Base-by-base conservation (phyloP, 768 basidiomycete species). In the Lentinus brumalis region DNA sequence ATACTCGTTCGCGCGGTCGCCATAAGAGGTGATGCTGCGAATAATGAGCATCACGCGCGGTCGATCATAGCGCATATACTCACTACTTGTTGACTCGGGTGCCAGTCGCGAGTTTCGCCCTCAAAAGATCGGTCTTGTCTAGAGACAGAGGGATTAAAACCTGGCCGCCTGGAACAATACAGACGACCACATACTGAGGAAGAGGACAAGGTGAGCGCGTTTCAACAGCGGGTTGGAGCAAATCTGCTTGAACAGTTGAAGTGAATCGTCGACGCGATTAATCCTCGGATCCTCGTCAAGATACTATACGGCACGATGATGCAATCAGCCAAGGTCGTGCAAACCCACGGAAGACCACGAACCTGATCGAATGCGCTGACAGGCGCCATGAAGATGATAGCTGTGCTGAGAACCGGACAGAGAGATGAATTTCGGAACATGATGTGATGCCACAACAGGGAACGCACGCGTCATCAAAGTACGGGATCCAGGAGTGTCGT, bases 291-390 rank as follows among this genome's bases (percentile, higher is more conserved):
- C 92, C 77, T 94, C 92, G 70, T 93, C 89, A 26, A 94, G 79
- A 72, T 92, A 93, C 91, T 94, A 26, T 11, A 26, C 14, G 46
- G 29, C 21, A 18, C 6, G 10, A 5, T 21, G 60, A 50, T 62
- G 40, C 7, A 26, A 49, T 61, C 35, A 61, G 63, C 14, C n/a
- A 15, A 5, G 35, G 4, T 9, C 16, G 0, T 18, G 26, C 14
- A 15, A 1, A 31, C 5, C 8, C 12, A 39, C 54, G 39, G 1
- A 18, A 42, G 21, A 12, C 5, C 30, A 50, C 76, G 65, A 70
- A 86, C 89, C 83, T 93, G 91, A 78, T 94, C 91, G 69, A 91
- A 94, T 44, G 91, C 92, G 70, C 88, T 90, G 62, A 94, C 86
- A 32, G 92, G 92, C 42, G 90, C 91, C 52, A 94, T 73, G 73